Evolutionary conservation across 2,329 filamentous ascomycete genomes (phyloP).

Genomic region (Stachybotrys chartarum): DNA sequence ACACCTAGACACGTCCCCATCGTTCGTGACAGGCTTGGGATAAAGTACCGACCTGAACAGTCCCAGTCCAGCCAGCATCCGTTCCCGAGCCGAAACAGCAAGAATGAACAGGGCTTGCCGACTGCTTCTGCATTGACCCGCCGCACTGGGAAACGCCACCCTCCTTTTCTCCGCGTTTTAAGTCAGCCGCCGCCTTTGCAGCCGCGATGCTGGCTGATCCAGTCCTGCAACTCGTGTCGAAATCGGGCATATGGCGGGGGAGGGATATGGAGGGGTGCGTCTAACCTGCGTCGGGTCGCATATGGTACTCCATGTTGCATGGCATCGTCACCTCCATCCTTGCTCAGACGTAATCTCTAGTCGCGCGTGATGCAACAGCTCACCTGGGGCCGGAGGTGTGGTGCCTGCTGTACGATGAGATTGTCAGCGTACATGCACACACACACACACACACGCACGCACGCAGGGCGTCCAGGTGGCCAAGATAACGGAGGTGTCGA

Average conservation of each 20-base stretch:
- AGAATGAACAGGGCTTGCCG: not conserved
- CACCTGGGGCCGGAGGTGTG: not conserved
- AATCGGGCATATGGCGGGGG: not conserved
- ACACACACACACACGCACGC: not conserved
- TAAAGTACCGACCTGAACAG: not conserved
- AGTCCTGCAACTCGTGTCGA: not conserved
- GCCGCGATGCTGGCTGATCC: not conserved
- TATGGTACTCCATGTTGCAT: not conserved
- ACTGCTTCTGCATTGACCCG: not conserved
- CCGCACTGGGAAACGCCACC: not conserved
- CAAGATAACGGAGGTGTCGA: not conserved
- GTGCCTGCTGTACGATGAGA: not conserved
- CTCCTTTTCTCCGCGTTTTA: not conserved
- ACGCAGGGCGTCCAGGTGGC: not conserved
- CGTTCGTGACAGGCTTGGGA: not conserved
- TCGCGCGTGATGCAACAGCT: not conserved
- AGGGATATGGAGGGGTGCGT: not conserved
- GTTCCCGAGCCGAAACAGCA: not conserved
- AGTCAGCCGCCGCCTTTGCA: not conserved
- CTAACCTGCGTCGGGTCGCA: not conserved
- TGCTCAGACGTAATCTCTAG: not conserved
- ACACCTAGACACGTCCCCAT: too few species aligned
- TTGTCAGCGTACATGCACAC: not conserved
- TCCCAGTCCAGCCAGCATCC: not conserved
- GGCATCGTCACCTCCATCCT: not conserved